Evolutionary conservation across 306 rosid genomes (phyloP).

Genomic region (Gillenia trifoliata): DNA sequence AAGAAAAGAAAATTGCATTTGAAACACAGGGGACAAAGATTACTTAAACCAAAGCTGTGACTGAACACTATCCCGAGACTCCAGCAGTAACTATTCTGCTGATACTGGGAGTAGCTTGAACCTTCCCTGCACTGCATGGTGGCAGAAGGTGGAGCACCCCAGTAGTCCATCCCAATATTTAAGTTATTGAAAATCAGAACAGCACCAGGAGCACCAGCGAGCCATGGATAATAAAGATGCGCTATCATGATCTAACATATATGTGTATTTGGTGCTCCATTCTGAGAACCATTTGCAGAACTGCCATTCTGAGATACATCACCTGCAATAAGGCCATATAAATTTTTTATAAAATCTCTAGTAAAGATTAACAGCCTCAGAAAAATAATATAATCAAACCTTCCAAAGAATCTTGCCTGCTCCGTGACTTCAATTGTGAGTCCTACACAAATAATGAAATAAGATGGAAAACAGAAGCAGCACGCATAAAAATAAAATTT

Average conservation of each 20-base stretch:
- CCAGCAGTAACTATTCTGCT: constrained; percentile 72
- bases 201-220: constrained; percentile 63
- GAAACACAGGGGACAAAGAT: constrained; percentile 8
- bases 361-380: constrained; percentile 18
- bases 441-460: constrained; percentile 47
- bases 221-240: constrained; percentile 51
- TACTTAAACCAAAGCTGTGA: constrained; percentile 94
- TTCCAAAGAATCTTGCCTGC: constrained; percentile 79
- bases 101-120: constrained; percentile 70
- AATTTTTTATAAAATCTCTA: constrained; percentile 15
- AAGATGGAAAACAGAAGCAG: constrained; percentile 9
- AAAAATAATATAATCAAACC: constrained; percentile 47
- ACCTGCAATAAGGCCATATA: constrained; percentile 38
- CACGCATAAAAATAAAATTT: background rate
- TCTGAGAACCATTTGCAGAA: constrained; percentile 61
- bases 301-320: constrained; percentile 84
- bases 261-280: constrained; percentile 69
- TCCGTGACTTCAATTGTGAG: constrained; percentile 76
- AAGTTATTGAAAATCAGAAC: constrained; percentile 80
- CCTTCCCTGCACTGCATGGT: constrained; percentile 62
- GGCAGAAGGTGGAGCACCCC: constrained; percentile 78
- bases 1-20: background rate
- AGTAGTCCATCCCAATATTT: constrained; percentile 98
- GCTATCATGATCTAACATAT: constrained; percentile 68
- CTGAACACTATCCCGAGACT: constrained; percentile 79